These are phyloP conservation scores for Zizania latifolia DNA, from an alignment of 176 grass and related monocot species.

Conservation along the genomic window DNA sequence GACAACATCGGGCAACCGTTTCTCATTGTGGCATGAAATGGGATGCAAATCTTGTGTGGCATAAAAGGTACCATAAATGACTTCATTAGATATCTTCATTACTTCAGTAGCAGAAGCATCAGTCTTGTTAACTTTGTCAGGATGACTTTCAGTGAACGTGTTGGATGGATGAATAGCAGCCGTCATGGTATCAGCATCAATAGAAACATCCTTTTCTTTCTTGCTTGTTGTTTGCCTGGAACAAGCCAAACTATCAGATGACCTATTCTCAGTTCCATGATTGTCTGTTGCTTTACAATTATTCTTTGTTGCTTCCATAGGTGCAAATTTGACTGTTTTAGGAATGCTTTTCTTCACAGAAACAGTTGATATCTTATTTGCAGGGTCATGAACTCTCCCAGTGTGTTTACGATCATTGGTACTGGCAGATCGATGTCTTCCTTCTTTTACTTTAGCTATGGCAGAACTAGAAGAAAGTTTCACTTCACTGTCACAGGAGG, in stretches of 20 bases:
- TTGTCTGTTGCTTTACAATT: not conserved
- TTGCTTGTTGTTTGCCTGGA: not conserved
- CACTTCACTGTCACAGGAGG: no score
- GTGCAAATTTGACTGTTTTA: not conserved
- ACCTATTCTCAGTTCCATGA: not conserved
- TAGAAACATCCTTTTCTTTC: not conserved
- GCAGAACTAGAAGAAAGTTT: not conserved
- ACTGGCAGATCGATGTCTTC: not conserved
- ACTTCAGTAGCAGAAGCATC: not conserved
- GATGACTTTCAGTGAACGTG: not conserved
- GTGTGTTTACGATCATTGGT: not conserved
- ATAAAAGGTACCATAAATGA: slow-evolving; percentile 2
- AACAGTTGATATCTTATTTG: not conserved
- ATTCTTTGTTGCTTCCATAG: not conserved
- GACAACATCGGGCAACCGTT: not conserved
- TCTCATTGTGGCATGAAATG: not conserved
- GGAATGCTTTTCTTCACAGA: not conserved
- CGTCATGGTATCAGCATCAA: not conserved
- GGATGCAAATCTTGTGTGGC: not conserved
- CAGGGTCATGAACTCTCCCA: not conserved
- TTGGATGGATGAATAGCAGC: not conserved
- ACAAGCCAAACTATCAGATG: not conserved
- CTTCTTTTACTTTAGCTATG: not conserved
- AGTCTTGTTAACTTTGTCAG: not conserved
- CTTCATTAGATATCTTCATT: not conserved